Evolutionary conservation across 23 red algal species (phyloP).

Genomic region (Gracilaria domingensis): DNA sequence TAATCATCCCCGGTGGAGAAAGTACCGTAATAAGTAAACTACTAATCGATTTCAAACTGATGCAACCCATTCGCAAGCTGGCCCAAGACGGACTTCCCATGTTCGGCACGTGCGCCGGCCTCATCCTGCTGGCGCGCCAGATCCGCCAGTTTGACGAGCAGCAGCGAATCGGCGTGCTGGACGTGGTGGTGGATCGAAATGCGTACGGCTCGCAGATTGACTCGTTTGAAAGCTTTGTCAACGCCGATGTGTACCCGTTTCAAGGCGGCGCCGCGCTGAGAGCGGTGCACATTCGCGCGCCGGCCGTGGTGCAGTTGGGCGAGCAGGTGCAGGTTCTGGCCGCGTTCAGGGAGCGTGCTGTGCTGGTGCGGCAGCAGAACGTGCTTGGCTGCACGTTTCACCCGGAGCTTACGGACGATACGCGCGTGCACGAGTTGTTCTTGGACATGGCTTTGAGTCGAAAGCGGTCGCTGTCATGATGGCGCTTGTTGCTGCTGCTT

Average conservation of each 20-base stretch:
- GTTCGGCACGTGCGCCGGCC: slow-evolving; percentile 98
- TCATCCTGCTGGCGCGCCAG: slow-evolving; percentile 84
- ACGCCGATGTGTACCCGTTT: slow-evolving; percentile 25
- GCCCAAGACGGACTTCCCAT: slow-evolving; percentile 67
- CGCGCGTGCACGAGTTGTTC: slow-evolving; percentile 83
- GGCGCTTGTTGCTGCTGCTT: background rate
- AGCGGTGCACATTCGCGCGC: slow-evolving; percentile 92
- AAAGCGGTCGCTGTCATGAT: background rate
- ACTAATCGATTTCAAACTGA: slow-evolving; percentile 81
- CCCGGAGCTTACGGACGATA: slow-evolving; percentile 92
- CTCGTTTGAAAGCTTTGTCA: slow-evolving; percentile 88
- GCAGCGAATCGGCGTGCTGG: slow-evolving; percentile 69
- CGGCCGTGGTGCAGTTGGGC: slow-evolving; percentile 57
- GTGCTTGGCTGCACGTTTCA: slow-evolving; percentile 92
- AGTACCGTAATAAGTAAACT: slow-evolving; percentile 95
- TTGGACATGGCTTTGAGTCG: slow-evolving; percentile 69
- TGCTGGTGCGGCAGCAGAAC: slow-evolving; percentile 80
- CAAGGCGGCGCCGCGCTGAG: slow-evolving; percentile 49
- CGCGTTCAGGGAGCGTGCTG: slow-evolving; percentile 34
- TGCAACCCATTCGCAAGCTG: slow-evolving; percentile 55
- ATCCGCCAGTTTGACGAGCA: slow-evolving; percentile 59
- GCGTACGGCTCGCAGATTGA: slow-evolving; percentile 94
- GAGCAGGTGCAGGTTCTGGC: slow-evolving; percentile 76
- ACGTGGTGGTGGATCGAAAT: slow-evolving; percentile 86
- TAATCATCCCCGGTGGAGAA: slow-evolving; percentile 96